Percentiles rank a stretch among this genome's conserved stretches.
Evolutionary conservation across 768 basidiomycete genomes (phyloP).

Genomic region (Boletus patriciae): DNA sequence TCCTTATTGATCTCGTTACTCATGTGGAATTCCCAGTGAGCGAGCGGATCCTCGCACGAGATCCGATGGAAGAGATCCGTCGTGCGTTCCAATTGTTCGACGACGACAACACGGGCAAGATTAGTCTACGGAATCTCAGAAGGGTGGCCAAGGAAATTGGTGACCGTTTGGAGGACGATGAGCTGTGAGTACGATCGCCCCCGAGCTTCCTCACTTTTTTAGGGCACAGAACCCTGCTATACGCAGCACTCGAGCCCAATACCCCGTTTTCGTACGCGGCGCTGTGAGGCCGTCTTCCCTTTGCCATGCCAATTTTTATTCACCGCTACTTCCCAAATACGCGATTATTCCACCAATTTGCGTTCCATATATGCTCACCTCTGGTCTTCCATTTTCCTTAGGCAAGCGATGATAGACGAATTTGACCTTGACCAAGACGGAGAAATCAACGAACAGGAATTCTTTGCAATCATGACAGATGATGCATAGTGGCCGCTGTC

Average conservation of each 20-base stretch:
- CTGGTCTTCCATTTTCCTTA: slow-evolving; percentile 39
- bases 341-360: slow-evolving; percentile 8
- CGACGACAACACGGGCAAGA: slow-evolving; percentile 94
- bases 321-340: slow-evolving; percentile 27
- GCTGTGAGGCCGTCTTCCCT: slow-evolving; percentile 19
- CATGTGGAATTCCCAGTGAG: slow-evolving; percentile 64
- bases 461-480: slow-evolving; percentile 96
- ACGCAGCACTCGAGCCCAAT: slow-evolving; percentile 31
- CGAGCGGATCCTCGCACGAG: slow-evolving; percentile 87
- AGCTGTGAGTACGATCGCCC: slow-evolving; percentile 66
- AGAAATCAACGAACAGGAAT: slow-evolving; percentile 95
- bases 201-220: slow-evolving; percentile 1
- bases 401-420: slow-evolving; percentile 99
- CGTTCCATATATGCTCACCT: slow-evolving; percentile 33
- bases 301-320: slow-evolving; percentile 21
- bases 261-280: slow-evolving; percentile 28
- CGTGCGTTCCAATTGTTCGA: slow-evolving; percentile 97
- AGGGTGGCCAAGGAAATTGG: slow-evolving; percentile 97
- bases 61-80: slow-evolving; percentile 95
- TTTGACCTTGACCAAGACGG: slow-evolving; percentile 99
- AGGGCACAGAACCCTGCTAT: slow-evolving; percentile 17
- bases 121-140: slow-evolving; percentile 84
- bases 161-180: slow-evolving; percentile 92
- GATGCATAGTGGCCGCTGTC: slow-evolving; percentile 52
- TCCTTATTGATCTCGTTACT: slow-evolving; percentile 9